Evolutionary conservation across 192 early-diverging fungal species (phyloP).

Genomic region (Mortierella alpina): DNA sequence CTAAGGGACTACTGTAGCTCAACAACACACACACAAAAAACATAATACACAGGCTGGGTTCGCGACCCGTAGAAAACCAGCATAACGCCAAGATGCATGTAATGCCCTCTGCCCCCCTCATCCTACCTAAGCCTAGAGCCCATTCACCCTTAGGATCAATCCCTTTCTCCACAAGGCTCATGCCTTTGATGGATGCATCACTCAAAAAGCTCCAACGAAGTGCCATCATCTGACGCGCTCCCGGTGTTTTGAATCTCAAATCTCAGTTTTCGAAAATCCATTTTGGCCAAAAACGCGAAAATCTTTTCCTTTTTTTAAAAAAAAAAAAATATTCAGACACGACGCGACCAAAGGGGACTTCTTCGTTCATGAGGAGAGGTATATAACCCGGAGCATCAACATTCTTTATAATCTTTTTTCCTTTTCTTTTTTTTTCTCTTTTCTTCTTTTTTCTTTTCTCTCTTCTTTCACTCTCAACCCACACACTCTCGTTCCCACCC

Average conservation of each 20-base stretch:
- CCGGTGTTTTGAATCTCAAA: not conserved
- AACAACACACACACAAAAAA: too few relatives aligned
- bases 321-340: slow-evolving; percentile 1
- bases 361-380: not conserved
- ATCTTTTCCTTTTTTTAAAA: slow-evolving; percentile 2
- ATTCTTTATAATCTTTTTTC: slow-evolving; percentile 33
- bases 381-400: slow-evolving; percentile 24
- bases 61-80: too few relatives aligned
- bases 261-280: not conserved
- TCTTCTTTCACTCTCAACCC: slow-evolving; percentile 7
- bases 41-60: too few relatives aligned
- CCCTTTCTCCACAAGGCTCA: not conserved
- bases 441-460: slow-evolving; percentile 10
- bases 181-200: not conserved
- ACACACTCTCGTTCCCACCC: not conserved
- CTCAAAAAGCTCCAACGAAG: not conserved
- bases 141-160: slow-evolving; percentile 14
- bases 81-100: too few relatives aligned
- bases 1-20: too few relatives aligned
- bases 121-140: too few relatives aligned
- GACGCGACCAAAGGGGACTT: not conserved
- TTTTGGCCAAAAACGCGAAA: not conserved
- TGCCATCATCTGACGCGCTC: slow-evolving; percentile 8
- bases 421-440: slow-evolving; percentile 15
- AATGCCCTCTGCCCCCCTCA: too few relatives aligned